Evolutionary conservation across 23 red algal genomes (phyloP).

Genomic region (Gracilaria caudata): DNA sequence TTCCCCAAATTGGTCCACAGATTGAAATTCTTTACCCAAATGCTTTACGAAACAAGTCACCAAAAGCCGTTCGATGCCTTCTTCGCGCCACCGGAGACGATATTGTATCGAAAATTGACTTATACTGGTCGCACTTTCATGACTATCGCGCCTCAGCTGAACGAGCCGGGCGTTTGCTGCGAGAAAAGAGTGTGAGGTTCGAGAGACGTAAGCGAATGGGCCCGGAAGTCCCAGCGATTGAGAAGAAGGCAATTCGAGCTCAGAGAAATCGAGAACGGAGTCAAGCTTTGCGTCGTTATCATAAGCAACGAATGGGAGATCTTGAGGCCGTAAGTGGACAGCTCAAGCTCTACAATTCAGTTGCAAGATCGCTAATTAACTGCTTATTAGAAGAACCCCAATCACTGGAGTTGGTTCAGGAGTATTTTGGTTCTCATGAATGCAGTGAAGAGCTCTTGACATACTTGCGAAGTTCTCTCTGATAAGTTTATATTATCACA

Average conservation of each 20-base stretch:
- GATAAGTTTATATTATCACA: not conserved
- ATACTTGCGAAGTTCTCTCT: slow-evolving; percentile 14
- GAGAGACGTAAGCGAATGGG: slow-evolving; percentile 62
- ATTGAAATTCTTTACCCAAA: slow-evolving; percentile 19
- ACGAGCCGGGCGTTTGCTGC: slow-evolving; percentile 11
- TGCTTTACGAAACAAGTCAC: slow-evolving; percentile 1
- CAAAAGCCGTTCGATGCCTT: slow-evolving; percentile 23
- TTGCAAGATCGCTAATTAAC: slow-evolving; percentile 47
- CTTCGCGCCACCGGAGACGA: slow-evolving; percentile 24
- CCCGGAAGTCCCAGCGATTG: slow-evolving; percentile 47
- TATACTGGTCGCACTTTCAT: slow-evolving; percentile 46
- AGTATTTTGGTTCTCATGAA: slow-evolving; percentile 45
- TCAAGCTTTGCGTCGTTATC: slow-evolving; percentile 52
- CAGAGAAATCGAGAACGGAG: slow-evolving; percentile 64
- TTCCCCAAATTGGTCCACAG: not conserved
- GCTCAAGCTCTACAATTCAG: slow-evolving; percentile 44
- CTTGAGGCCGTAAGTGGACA: slow-evolving; percentile 17
- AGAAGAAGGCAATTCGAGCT: slow-evolving; percentile 59
- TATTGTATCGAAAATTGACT: slow-evolving; percentile 23
- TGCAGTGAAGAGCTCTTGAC: slow-evolving; percentile 47
- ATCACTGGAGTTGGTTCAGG: slow-evolving; percentile 14
- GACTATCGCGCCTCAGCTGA: slow-evolving; percentile 21
- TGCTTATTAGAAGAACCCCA: slow-evolving; percentile 46
- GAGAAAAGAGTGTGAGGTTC: slow-evolving; percentile 37
- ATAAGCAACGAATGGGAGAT: slow-evolving; percentile 52